Evolutionary conservation across 345 rosid species (phyloP), one percentile per base, ranked within the genome.

Genomic region (Salix exigua): DNA sequence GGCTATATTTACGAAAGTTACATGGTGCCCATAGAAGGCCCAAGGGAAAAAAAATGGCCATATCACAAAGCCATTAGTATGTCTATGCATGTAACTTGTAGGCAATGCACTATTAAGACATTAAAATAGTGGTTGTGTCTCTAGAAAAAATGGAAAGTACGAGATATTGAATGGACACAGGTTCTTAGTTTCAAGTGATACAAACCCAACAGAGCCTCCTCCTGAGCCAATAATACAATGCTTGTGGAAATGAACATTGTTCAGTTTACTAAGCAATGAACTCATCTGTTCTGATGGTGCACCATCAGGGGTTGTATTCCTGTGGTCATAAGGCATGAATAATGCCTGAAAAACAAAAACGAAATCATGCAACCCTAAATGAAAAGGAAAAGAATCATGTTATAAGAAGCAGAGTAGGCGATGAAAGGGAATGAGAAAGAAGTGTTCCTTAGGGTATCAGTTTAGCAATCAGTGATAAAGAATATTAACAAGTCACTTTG

Each of bases 281-380:
- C 86, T 86, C 97, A 96, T 96, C 71, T 26, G 81, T 40, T 77
- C 77, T 0, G 95, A 88, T 40, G 89, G 79, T 61, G 88, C 82
- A 71, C 96, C 98, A 23, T 73, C 83, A 37, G 99, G 99, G 44
- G 97, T 93, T 35, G 84, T 85, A 79, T 96, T 96, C 85, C 83
- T 93, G 85, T 96, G 98, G 84, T 96, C 99, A 73, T 93, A 93
- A 14, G 99, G 99, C 99, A 96, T 96, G 83, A 96, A 96, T 40
- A 96, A 82, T 42, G 97, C 97, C 98, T 96, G 83, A 68, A 82
- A 13, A 78, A 70, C 75, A 23, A 40, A 75, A 31, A 74, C 44
- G 51, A 53, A 37, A 61, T 71, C 66, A 66, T 53, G 74, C 75
- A 75, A n/a, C 66, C 78, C 65, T 46, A 65, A 21, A 46, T 60